These are phyloP conservation scores for Royoungia palumana DNA, from an alignment of 768 basidiomycete genomes.

Conservation along the genomic window DNA sequence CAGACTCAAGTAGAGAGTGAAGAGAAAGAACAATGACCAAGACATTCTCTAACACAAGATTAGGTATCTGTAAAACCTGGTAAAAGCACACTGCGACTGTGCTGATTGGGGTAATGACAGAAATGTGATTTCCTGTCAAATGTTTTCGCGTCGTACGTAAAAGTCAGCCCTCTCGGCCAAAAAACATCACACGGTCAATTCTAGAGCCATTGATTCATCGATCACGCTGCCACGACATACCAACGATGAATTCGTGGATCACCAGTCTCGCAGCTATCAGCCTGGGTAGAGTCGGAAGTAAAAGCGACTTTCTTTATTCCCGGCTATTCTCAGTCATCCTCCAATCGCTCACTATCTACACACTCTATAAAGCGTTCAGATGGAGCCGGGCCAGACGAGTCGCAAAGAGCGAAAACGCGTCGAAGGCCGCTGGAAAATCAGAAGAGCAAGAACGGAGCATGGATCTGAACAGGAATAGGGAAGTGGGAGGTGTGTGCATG, in stretches of 20 bases:
- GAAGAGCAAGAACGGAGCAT: neutral
- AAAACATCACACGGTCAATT: too few species aligned
- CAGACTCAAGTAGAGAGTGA: neutral
- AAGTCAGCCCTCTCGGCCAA: too few species aligned
- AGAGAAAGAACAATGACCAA: conserved; percentile 9
- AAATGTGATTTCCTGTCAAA: too few species aligned
- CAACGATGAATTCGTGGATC: conserved; percentile 10
- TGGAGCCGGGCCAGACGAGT: conserved; percentile 3
- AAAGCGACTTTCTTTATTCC: neutral
- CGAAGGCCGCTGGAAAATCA: neutral
- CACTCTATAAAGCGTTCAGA: conserved; percentile 8
- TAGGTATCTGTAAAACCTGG: too few species aligned
- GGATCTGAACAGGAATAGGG: conserved; percentile 19
- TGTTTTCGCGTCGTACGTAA: too few species aligned
- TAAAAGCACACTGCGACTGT: too few species aligned
- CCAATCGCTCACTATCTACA: conserved; percentile 16
- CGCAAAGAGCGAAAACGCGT: neutral
- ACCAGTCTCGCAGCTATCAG: neutral
- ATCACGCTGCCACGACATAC: neutral
- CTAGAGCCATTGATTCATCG: too few species aligned
- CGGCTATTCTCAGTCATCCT: conserved; percentile 14
- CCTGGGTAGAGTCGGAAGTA: neutral
- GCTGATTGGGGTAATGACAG: too few species aligned
- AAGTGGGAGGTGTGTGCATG: conserved; percentile 22
- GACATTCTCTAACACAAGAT: conserved; percentile 2